Conservation (phyloP, 257 asterid genomes). For the Solanum dulcamara region DNA sequence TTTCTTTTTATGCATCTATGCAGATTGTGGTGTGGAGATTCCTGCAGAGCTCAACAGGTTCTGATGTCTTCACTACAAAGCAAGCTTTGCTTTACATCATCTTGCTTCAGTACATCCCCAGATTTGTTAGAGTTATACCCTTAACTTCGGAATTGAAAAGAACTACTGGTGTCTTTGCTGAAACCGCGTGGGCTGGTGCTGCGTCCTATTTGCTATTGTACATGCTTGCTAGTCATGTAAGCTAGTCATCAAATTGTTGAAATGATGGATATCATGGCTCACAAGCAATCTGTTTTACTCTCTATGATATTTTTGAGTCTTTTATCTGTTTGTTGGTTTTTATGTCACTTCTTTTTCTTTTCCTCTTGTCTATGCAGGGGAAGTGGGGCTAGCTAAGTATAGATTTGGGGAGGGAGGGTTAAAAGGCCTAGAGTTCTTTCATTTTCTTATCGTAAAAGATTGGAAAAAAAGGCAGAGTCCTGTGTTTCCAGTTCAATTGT, state of each 20-base stretch:
- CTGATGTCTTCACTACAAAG: constrained; percentile 84
- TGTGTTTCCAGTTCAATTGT: neutral
- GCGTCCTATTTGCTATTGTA: constrained; percentile 78
- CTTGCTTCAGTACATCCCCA: constrained; percentile 80
- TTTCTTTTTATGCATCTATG: constrained; percentile 4
- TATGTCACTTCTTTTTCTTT: neutral
- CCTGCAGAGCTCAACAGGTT: constrained; percentile 75
- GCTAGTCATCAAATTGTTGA: constrained; percentile 15
- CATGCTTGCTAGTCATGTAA: constrained; percentile 99
- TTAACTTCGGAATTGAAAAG: constrained; percentile 88
- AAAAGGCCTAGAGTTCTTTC: neutral
- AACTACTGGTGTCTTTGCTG: constrained; percentile 98
- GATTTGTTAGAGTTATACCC: constrained; percentile 64
- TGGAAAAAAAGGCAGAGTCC: neutral
- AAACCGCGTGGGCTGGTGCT: constrained; percentile 99
- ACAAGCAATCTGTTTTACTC: neutral
- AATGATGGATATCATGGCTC: neutral
- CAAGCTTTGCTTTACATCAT: constrained; percentile 70
- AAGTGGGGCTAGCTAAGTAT: neutral
- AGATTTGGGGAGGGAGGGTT: neutral
- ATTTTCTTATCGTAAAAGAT: neutral
- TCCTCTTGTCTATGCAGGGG: neutral
- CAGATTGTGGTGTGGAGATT: constrained; percentile 97
- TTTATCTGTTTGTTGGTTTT: neutral
- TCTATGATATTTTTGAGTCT: neutral